Evolutionary conservation across 2,329 filamentous ascomycete genomes (phyloP).

Genomic region (Colletotrichum musae): DNA sequence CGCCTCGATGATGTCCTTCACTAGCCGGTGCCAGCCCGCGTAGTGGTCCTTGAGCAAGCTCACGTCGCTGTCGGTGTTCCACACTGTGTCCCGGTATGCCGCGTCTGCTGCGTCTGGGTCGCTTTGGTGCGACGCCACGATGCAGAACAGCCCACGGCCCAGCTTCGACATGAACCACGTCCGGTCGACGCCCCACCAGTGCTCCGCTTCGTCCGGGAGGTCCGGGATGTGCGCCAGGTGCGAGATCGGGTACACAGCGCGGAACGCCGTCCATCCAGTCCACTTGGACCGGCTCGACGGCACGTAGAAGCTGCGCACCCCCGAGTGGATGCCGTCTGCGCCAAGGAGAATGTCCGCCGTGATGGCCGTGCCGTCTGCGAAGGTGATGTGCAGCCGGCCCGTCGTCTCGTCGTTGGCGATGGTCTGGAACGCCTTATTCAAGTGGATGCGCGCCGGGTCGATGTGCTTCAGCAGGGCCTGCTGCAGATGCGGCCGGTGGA

Average conservation of each 20-base stretch:
- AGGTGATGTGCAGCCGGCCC: conserved; percentile 54
- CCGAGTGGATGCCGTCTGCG: conserved; percentile 67
- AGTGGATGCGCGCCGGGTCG: conserved; percentile 56
- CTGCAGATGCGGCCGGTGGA: conserved; percentile 65
- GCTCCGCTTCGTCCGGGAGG: conserved; percentile 58
- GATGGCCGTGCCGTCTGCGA: conserved; percentile 62
- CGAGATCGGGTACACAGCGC: conserved; percentile 59
- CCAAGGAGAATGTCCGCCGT: conserved; percentile 65
- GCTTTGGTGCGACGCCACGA: conserved; percentile 58
- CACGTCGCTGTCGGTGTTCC: conserved; percentile 57
- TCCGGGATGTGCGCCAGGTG: conserved; percentile 56
- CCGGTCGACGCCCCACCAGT: conserved; percentile 59
- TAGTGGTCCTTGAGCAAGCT: conserved; percentile 54
- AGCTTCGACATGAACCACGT: conserved; percentile 61
- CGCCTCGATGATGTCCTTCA: conserved; percentile 56
- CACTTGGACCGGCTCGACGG: conserved; percentile 55
- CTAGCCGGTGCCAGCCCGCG: conserved; percentile 58
- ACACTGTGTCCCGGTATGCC: conserved; percentile 49
- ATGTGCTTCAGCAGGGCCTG: conserved; percentile 62
- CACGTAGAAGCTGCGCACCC: conserved; percentile 60
- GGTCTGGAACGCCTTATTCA: conserved; percentile 57
- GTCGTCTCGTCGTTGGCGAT: conserved; percentile 49
- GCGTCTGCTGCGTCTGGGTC: conserved; percentile 52
- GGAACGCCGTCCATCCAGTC: conserved; percentile 61
- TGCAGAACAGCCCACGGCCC: conserved; percentile 57